A percentile compares a stretch with the other conserved stretches of the same genome.
Conservation (phyloP, 306 rosid species). For the Gynostemma pentaphyllum region DNA sequence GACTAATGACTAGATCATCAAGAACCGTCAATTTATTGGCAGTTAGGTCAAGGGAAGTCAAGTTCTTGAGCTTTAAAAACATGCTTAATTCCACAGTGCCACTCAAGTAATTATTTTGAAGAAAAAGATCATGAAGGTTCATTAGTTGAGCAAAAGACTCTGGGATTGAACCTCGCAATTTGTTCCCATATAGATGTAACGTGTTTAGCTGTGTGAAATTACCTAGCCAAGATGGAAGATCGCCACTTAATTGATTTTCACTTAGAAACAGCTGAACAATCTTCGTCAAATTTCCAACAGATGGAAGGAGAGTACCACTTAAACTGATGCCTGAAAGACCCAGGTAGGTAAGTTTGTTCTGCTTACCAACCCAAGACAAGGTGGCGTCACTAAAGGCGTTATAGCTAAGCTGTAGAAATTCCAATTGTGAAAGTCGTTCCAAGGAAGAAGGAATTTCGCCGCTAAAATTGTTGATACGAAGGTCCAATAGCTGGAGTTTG, state of each 20-base stretch:
- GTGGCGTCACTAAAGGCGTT: neutral
- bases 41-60: neutral
- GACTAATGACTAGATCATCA: neutral
- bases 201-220: neutral
- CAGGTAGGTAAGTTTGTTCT: neutral
- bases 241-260: neutral
- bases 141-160: neutral
- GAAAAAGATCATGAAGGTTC: neutral
- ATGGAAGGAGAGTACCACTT: neutral
- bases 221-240: conserved; percentile 6
- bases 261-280: neutral
- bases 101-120: conserved; percentile 13
- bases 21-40: conserved; percentile 12
- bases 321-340: neutral
- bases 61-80: neutral
- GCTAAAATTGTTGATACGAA: neutral
- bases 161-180: conserved; percentile 13
- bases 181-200: neutral
- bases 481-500: neutral
- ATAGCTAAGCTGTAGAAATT: neutral
- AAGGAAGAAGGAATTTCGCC: conserved; percentile 9
- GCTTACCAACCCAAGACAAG: conserved; percentile 6
- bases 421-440: neutral
- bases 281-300: conserved; percentile 15
- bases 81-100: conserved; percentile 2